These are phyloP conservation scores for Picochlorum sp. DNA, from an alignment of 139 green algal genomes.

Conservation along the genomic window DNA sequence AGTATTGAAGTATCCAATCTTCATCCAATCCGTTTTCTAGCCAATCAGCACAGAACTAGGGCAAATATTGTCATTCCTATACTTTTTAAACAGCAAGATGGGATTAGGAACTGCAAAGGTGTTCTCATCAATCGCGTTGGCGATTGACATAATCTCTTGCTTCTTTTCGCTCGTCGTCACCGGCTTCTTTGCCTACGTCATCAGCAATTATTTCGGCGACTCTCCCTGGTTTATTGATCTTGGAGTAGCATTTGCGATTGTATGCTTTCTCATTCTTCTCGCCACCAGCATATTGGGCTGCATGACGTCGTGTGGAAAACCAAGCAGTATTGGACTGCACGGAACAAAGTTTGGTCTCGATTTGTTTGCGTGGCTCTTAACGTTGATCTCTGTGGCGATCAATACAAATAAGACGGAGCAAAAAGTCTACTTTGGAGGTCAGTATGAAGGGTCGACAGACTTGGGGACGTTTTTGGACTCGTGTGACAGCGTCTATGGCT, in stretches of 20 bases:
- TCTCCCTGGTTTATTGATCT: slow-evolving; percentile 2
- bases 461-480: slow-evolving; percentile 1
- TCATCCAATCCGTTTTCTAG: too few species aligned
- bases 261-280: background rate
- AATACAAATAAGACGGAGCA: background rate
- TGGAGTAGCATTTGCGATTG: background rate
- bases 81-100: too few species aligned
- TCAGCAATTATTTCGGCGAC: background rate
- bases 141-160: background rate
- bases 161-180: slow-evolving; percentile 5
- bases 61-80: too few species aligned
- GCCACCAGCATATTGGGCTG: background rate
- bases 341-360: background rate
- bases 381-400: background rate
- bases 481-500: background rate
- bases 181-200: background rate
- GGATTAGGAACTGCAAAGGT: background rate
- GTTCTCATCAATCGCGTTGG: background rate
- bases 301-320: background rate
- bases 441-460: background rate
- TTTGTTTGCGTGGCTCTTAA: background rate
- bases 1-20: too few species aligned
- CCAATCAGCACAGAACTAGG: too few species aligned
- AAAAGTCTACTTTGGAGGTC: background rate
- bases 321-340: background rate